A percentile compares a stretch with the other conserved stretches of the same genome.
Conservation (phyloP, 2,329 filamentous ascomycete genomes). For the Teratosphaeria nubilosa region DNA sequence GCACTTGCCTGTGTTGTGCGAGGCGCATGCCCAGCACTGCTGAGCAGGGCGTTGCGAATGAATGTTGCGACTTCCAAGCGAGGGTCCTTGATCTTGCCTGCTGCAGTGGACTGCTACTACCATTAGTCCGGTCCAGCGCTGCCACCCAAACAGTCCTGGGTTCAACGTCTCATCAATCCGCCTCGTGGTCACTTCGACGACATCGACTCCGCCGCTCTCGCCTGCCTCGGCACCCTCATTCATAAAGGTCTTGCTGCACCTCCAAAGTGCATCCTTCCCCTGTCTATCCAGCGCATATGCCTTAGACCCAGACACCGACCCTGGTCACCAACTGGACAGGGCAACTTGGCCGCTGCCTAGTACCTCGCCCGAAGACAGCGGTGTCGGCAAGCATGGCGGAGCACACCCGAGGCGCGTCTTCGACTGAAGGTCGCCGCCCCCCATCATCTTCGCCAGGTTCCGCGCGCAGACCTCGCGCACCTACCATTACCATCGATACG, state of each 20-base stretch:
- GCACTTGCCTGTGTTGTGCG: neutral
- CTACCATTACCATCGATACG: constrained; percentile 44
- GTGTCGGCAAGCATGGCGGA: constrained; percentile 3
- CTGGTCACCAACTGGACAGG: neutral
- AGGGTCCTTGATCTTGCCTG: neutral
- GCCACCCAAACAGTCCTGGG: too few species aligned
- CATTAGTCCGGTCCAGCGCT: neutral
- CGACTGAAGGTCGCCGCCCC: neutral
- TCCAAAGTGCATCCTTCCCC: neutral
- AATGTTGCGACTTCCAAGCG: neutral
- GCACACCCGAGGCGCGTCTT: neutral
- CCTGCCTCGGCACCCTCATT: neutral
- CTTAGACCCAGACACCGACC: neutral
- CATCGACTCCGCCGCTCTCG: neutral
- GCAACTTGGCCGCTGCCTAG: neutral
- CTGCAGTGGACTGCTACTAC: neutral
- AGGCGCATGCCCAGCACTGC: neutral
- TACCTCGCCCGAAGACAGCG: neutral
- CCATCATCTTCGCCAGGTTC: constrained; percentile 8
- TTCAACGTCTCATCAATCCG: neutral
- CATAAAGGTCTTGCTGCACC: neutral
- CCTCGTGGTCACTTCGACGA: neutral
- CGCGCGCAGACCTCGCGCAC: constrained; percentile 28
- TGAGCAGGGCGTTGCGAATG: neutral
- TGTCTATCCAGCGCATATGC: neutral